These are phyloP conservation scores for Linderina pennispora DNA, from an alignment of 192 early-diverging fungal genomes.

Conservation along the genomic window DNA sequence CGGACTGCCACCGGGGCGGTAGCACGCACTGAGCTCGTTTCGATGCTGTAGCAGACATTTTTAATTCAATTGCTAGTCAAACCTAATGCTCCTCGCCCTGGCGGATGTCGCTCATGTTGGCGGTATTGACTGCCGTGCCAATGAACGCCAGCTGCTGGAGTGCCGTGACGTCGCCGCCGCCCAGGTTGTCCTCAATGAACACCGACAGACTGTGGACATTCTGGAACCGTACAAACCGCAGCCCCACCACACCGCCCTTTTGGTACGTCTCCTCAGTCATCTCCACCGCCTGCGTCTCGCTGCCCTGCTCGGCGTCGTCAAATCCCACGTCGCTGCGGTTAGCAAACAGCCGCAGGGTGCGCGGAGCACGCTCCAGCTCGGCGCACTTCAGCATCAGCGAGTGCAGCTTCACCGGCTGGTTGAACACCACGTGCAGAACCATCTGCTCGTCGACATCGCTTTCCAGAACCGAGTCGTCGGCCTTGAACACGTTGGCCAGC, in stretches of 20 bases:
- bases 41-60: not conserved
- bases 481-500: conserved; percentile 69
- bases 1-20: not conserved
- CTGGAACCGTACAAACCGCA: conserved; percentile 95
- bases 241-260: conserved; percentile 57
- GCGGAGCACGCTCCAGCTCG: conserved; percentile 66
- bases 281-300: conserved; percentile 69
- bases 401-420: conserved; percentile 64
- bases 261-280: conserved; percentile 66
- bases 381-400: conserved; percentile 53
- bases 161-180: conserved; percentile 73
- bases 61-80: too few relatives aligned
- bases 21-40: not conserved
- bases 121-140: conserved; percentile 59
- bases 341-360: conserved; percentile 79
- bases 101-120: conserved; percentile 49
- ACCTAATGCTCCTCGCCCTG: conserved; percentile 37
- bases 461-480: conserved; percentile 66
- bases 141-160: conserved; percentile 77
- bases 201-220: conserved; percentile 73
- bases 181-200: conserved; percentile 85
- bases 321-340: conserved; percentile 80
- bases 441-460: conserved; percentile 96
- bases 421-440: conserved; percentile 81
- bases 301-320: conserved; percentile 76